These are phyloP conservation scores for Blastobotrys persicus DNA, from an alignment of 1,139 yeast species.

Conservation along the genomic window DNA sequence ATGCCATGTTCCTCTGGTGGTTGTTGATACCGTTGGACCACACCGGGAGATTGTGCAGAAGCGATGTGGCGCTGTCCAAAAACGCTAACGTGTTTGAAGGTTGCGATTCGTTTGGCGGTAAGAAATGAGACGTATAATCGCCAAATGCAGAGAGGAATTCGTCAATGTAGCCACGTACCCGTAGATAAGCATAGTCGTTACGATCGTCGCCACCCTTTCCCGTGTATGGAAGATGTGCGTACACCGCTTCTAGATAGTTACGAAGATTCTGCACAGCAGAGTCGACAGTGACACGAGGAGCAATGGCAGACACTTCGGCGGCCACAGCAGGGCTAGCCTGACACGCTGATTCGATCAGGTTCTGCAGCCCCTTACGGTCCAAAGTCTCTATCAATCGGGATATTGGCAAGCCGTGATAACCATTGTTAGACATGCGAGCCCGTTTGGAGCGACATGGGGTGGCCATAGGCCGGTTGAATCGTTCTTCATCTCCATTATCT, in stretches of 20 bases:
- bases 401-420: slow-evolving; percentile 50
- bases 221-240: slow-evolving; percentile 63
- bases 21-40: slow-evolving; percentile 72
- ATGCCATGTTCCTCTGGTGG: slow-evolving; percentile 67
- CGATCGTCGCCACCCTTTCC: slow-evolving; percentile 50
- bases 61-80: slow-evolving; percentile 61
- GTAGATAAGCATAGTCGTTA: slow-evolving; percentile 82
- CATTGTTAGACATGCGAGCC: slow-evolving; percentile 24
- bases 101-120: slow-evolving; percentile 73
- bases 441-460: slow-evolving; percentile 20
- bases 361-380: slow-evolving; percentile 54
- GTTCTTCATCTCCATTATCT: slow-evolving; percentile 10
- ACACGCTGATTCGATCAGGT: slow-evolving; percentile 52
- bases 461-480: slow-evolving; percentile 10
- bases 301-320: slow-evolving; percentile 48
- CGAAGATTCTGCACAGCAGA: slow-evolving; percentile 53
- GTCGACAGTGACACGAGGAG: slow-evolving; percentile 59
- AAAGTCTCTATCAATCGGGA: slow-evolving; percentile 64
- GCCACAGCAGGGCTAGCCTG: slow-evolving; percentile 61
- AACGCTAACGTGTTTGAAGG: slow-evolving; percentile 59
- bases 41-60: slow-evolving; percentile 67
- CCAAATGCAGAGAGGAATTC: slow-evolving; percentile 76
- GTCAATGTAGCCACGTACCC: slow-evolving; percentile 70
- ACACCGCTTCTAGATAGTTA: slow-evolving; percentile 48
- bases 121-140: slow-evolving; percentile 73